Percentiles rank a stretch among this genome's conserved stretches.
phyloP scores from a whole-genome alignment of 306 rosid species.

The Citrullus colocynthis region DNA sequence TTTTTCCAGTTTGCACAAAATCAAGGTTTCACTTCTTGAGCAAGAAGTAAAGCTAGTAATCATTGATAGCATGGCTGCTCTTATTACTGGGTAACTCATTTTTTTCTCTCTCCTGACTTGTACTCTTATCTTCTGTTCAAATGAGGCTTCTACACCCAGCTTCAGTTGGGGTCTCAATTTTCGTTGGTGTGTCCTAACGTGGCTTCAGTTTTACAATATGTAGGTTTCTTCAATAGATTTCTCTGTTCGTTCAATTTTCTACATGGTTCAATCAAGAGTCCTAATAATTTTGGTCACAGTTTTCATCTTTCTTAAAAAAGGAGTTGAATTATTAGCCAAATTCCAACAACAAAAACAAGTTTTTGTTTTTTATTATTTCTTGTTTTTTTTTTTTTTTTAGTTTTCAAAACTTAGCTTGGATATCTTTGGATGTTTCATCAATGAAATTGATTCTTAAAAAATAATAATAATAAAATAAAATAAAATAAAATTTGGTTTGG shows the following conservation, averaged over 20 bases:
- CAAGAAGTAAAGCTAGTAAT: constrained; percentile 73
- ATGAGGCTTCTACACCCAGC: background rate
- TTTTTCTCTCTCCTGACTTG: constrained; percentile 3
- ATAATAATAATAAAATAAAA: no score
- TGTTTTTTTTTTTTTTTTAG: no score
- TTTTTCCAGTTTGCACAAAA: constrained; percentile 59
- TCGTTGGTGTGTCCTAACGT: background rate
- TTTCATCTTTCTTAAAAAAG: no score
- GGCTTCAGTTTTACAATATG: background rate
- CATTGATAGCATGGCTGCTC: constrained; percentile 91
- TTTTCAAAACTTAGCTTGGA: no score
- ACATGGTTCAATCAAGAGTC: background rate
- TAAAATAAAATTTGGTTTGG: no score
- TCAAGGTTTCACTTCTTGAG: constrained; percentile 61
- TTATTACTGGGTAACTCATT: constrained; percentile 52
- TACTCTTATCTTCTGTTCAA: background rate
- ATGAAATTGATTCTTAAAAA: no score
- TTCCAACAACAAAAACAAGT: no score
- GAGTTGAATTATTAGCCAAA: no score
- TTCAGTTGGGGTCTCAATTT: background rate
- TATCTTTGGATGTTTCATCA: no score
- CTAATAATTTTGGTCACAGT: background rate
- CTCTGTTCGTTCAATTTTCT: background rate
- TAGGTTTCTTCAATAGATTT: background rate
- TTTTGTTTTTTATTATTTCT: no score